Base-by-base conservation (phyloP, 202 grass and related monocot genomes). In the Miscanthus sacchariflorus region DNA sequence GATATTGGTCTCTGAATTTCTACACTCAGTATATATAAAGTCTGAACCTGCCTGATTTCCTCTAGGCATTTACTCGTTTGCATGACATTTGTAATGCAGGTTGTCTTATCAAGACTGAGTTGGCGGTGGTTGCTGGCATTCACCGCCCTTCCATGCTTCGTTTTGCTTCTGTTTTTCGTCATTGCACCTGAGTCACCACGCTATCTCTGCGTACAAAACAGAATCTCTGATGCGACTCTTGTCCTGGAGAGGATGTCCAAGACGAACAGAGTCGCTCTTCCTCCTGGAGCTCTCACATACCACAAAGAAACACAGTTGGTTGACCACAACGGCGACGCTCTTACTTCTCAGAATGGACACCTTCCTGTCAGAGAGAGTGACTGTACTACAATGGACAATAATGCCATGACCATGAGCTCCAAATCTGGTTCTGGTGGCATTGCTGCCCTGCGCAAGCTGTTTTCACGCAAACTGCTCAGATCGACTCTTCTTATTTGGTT, bases 401-500 rank as follows among this genome's bases (percentile, higher is more conserved):
- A 78, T 65, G 84, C 18, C 56, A 59, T n/a, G 56, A 12, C 61
- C 61, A 69, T 56, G 50, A 87, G 21, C 82, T 87, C 81, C 42
- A 90, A 86, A 63, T 73, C 71, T n/a, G 21, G 21, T 63, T 63
- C 58, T 38, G 81, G 87, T 44, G 83, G 78, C 39, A 54, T 90
- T 74, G 79, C 77, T 78, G 86, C 87, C 25, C 77, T 95, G 72
- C 68, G 81, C 81, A 67, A 33, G 33, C 86, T 98, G 58, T 50
- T 98, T 27, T 98, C 93, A 15, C 84, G 66, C 10, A 90, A 92
- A 42, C 70, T 95, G 70, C 56, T 84, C 18, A 92, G 82, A 91
- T 89, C 93, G 67, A 98, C 95, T 79, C 90, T 39, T 98, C 90
- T 98, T 48, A 83, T 95, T 27, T 98, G 95, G 95, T 90, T 93